Evolutionary conservation across 257 asterid genomes (phyloP), one percentile per base, ranked within the genome.

Genomic region (Capsicum baccatum): DNA sequence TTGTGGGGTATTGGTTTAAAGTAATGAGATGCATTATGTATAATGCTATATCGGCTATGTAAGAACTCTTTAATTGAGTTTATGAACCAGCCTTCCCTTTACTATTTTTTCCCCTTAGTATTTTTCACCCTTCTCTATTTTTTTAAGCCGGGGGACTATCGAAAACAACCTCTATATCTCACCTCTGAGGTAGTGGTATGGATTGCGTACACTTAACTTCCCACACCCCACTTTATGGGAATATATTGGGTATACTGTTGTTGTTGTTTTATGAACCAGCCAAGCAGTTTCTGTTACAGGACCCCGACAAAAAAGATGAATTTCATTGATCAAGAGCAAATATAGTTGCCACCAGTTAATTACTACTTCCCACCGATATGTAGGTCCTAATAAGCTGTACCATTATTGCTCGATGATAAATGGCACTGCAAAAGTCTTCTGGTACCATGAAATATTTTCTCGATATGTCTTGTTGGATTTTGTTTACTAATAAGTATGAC

Each of bases 11-110:
- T 21, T 50, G 50, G 3, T 13, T 21, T 21, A 6, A 50, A 47
- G 58, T n/a, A 71, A 71, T 47, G 58, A 9, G 80, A 74, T 21
- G 62, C 80, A 50, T 19, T 74, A 74, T 74, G 44, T 74, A 50
- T 60, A 6, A 50, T 50, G 21, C 19, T 50, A 0, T 6, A 15
- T 42, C 3, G 80, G 62, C 8, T 21, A 74, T 6, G 80, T 13
- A 6, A 21, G 44, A 50, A 48, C n/a, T 19, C 80, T 0, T 26
- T 26, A 26, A 26, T 26, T 26, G 26, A 26, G 26, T 0, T 26
- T 26, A 26, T 26, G 26, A 26, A 26, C 26, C 26, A 26, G 26
- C 1, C 26, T 26, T 0, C 26, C 26, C 26, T 26, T 26, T 26
- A 26, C 26, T 26, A 26, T 26, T 26, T 26, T 0, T 26, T 26